Base-by-base conservation (phyloP, 768 basidiomycete species). In the Termitomyces sp. region DNA sequence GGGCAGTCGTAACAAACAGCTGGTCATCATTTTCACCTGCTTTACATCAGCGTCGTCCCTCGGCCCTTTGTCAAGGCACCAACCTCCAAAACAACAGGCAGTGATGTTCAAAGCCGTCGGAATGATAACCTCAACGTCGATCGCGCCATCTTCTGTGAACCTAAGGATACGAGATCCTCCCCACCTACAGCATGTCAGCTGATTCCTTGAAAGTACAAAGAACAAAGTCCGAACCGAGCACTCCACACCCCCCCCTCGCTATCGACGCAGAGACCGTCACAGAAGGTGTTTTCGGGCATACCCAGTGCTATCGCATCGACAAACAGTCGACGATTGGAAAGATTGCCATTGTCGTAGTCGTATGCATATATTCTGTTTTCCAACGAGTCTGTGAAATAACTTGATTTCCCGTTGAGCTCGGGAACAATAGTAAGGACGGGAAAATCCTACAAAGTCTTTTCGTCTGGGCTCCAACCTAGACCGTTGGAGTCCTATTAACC, bases 381-480 rank as follows among this genome's bases (percentile, higher is more conserved):
- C 54, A 81, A 69, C 1, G 85, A 88, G 67, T 89, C 84, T 54
- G 86, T 87, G 66, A 87, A 87, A 70, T 86, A 87, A 68, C 86
- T 87, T 12, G 60, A n/a, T 44, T 42, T 48, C 4, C 45, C 49
- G 59, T 46, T 41, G 45, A 60, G 47, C 2, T n/a, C 6, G 51
- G 16, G 34, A 23, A 51, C 9, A 58, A 19, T 55, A 42, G 5
- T 53, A 60, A 21, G 51, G 27, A 19, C 2, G 16, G 23, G 54
- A 62, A 46, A 19, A 35, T 66, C 79, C 68, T 60, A 84, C 85
- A 86, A 76, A n/a, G 73, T 86, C 62, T 75, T 81, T 50, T 79
- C 81, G 59, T 85, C 83, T 4, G 77, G 75, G 65, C 77, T 85
- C 84, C 84, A 86, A 35, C 83, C 85, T 44, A 86, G 65, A 32